Conservation (phyloP, 2,329 filamentous ascomycete species). For the Talaromyces pinophilus region DNA sequence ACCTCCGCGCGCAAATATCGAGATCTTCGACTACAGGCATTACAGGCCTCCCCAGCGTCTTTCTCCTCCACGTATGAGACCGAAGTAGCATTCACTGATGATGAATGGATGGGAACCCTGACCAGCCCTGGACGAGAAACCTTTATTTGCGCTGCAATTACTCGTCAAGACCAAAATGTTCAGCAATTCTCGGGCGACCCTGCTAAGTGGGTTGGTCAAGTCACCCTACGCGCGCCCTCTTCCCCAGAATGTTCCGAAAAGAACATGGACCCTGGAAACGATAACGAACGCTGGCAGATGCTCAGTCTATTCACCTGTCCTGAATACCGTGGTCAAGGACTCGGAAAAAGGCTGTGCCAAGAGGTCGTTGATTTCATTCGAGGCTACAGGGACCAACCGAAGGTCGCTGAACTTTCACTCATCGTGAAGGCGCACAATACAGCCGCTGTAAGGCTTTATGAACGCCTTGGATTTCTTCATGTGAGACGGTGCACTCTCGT, state of each 20-base stretch:
- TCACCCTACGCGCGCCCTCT: neutral
- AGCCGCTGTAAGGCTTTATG: neutral
- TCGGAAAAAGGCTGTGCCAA: neutral
- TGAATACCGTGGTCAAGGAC: neutral
- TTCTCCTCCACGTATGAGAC: neutral
- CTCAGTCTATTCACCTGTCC: neutral
- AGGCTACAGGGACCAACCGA: neutral
- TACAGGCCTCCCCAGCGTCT: neutral
- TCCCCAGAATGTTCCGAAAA: neutral
- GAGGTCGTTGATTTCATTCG: neutral
- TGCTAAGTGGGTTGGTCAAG: neutral
- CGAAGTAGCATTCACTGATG: neutral
- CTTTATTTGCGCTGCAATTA: conserved; percentile 32
- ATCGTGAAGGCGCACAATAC: neutral
- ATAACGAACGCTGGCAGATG: neutral
- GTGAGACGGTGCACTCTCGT: conserved; percentile 33
- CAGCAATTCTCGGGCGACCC: neutral
- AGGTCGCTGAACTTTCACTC: neutral
- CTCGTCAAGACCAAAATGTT: conserved; percentile 22
- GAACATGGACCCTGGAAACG: neutral
- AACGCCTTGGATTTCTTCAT: neutral
- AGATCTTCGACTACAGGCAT: neutral
- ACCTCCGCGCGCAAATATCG: neutral
- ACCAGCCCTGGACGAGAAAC: conserved; percentile 28
- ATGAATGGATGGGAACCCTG: conserved; percentile 24